Evolutionary conservation across 176 grass and related monocot genomes (phyloP), one percentile per base, ranked within the genome.

Genomic region (Hsuehochloa calcarea): DNA sequence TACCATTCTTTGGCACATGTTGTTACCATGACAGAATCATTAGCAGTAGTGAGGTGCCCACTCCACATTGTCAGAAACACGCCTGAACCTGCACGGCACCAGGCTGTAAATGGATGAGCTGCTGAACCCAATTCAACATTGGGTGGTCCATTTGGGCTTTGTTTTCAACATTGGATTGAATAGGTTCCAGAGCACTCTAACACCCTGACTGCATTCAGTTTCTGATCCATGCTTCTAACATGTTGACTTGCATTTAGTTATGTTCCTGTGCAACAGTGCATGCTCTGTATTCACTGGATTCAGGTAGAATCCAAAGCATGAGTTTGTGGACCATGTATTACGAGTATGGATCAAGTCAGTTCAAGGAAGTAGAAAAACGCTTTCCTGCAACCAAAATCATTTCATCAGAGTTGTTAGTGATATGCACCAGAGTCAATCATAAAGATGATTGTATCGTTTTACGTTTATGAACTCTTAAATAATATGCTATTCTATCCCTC

Each of bases 111-210:
- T 10, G 54, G 15, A 35, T 56, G 59, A 87, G 37, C 13, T 38
- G 9, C 79, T 31, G 22, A 47, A 71, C 66, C 80, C 74, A 80
- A 59, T 71, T 74, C 39, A 73, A 38, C 54, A 55, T 71, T 20
- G 3, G 13, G 74, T 72, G 67, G 74, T 88, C 55, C 87, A 84
- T 14, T 35, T 79, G 12, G 12, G 40, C n/a, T 54, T 54, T 61
- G 40, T 41, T 78, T 71, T 62, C 60, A 77, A 72, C 71, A 51
- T 35, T 79, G 56, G 75, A 89, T 89, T 67, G 64, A 58, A 54
- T 64, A 68, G 19, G 81, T 72, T 54, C 25, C 74, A 84, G 56
- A 35, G 25, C 56, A 79, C 11, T 31, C 66, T 14, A 58, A 70
- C 63, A 82, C 75, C 70, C 40, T 43, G 72, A 77, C 38, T 38